Conservation (phyloP, 805 yeast species). For the Scheffersomyces stipitis region DNA sequence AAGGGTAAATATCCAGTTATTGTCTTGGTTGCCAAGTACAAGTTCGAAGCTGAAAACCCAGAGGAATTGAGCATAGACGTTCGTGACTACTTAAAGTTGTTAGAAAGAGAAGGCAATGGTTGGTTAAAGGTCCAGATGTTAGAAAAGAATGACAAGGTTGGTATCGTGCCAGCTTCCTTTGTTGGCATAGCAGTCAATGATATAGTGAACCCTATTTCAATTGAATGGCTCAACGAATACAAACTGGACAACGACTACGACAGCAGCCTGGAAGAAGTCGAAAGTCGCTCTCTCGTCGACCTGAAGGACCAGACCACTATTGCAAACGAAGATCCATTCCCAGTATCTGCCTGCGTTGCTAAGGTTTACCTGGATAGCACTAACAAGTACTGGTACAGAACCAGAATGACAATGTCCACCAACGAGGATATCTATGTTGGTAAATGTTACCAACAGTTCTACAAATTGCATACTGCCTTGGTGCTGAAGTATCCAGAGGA, state of each 20-base stretch:
- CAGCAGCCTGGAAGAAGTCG: not conserved
- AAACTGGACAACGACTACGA: not conserved
- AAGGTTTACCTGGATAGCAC: slow-evolving; percentile 25
- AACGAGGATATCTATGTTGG: slow-evolving; percentile 21
- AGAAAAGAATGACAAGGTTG: slow-evolving; percentile 19
- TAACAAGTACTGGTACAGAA: slow-evolving; percentile 31
- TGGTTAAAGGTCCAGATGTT: slow-evolving; percentile 36
- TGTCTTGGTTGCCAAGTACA: slow-evolving; percentile 30
- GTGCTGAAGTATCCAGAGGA: slow-evolving; percentile 2
- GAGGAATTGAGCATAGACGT: slow-evolving; percentile 28
- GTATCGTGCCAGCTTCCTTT: slow-evolving; percentile 40
- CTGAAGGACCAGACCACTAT: not conserved
- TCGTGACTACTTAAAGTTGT: slow-evolving; percentile 29
- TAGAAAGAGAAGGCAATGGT: slow-evolving; percentile 40
- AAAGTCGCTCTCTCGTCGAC: not conserved
- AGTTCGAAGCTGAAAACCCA: slow-evolving; percentile 25
- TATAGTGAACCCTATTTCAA: slow-evolving; percentile 27
- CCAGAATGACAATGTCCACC: slow-evolving; percentile 21
- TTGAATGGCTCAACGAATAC: slow-evolving; percentile 30
- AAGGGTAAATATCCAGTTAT: slow-evolving; percentile 14
- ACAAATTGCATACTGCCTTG: slow-evolving; percentile 27
- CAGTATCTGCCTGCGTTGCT: slow-evolving; percentile 17
- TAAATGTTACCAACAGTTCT: slow-evolving; percentile 38
- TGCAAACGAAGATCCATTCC: slow-evolving; percentile 4
- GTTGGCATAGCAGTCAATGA: slow-evolving; percentile 42